Percentiles rank a stretch among this genome's conserved stretches.
phyloP scores from a whole-genome alignment of 164 flowering plant species.

The Platanus orientalis region DNA sequence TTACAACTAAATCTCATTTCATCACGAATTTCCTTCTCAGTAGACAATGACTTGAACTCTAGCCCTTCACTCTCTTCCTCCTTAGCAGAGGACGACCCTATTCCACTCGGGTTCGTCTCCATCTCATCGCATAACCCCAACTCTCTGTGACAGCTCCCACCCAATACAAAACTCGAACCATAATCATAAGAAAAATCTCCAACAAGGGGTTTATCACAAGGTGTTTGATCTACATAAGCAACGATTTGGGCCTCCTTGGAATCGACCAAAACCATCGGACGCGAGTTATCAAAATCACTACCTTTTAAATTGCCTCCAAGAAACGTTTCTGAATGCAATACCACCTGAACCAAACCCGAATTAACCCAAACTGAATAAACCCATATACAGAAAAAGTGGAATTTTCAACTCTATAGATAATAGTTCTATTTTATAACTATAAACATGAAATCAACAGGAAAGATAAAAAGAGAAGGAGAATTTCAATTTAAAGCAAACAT shows the following conservation, averaged over 20 bases:
- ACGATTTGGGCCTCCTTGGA: conserved; percentile 35
- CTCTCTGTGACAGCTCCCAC: conserved; percentile 48
- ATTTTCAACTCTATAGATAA: neutral
- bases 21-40: conserved; percentile 29
- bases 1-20: conserved; percentile 14
- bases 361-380: neutral
- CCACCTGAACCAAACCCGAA: conserved; percentile 22
- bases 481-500: neutral
- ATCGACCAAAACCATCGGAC: conserved; percentile 38
- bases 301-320: conserved; percentile 7
- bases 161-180: conserved; percentile 37
- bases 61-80: conserved; percentile 26
- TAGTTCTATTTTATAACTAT: neutral
- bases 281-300: conserved; percentile 15
- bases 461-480: neutral
- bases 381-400: neutral
- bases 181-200: conserved; percentile 42
- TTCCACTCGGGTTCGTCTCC: conserved; percentile 26
- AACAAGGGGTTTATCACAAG: conserved; percentile 19
- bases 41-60: conserved; percentile 18
- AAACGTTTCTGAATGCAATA: conserved; percentile 11
- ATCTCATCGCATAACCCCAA: conserved; percentile 60
- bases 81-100: conserved; percentile 25
- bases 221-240: conserved; percentile 49
- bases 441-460: neutral